phyloP scores from a whole-genome alignment of 768 basidiomycete genomes.

The Phallus indusiatus region DNA sequence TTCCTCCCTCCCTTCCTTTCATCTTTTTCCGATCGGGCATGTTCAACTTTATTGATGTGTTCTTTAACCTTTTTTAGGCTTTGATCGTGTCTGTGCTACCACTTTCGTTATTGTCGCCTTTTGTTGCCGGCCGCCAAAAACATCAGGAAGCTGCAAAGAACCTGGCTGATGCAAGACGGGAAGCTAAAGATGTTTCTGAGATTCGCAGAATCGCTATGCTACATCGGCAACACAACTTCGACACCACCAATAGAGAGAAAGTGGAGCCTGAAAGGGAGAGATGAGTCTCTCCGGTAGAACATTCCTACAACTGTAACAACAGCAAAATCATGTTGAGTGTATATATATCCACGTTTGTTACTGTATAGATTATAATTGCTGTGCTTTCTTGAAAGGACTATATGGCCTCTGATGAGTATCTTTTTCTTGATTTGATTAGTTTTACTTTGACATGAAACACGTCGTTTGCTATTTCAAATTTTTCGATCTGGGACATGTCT shows the following conservation, averaged over 20 bases:
- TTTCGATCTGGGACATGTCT: no score
- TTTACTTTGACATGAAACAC: no score
- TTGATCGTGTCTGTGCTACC: slow-evolving; percentile 27
- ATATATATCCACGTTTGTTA: no score
- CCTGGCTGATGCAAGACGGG: slow-evolving; percentile 47
- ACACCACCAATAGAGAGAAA: background rate
- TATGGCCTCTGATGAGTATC: no score
- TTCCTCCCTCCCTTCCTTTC: background rate
- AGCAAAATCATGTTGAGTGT: no score
- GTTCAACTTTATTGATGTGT: background rate
- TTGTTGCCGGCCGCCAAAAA: slow-evolving; percentile 29
- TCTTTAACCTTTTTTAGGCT: slow-evolving; percentile 18
- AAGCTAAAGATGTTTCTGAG: slow-evolving; percentile 45
- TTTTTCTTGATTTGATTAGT: no score
- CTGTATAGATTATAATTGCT: no score
- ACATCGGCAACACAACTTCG: background rate
- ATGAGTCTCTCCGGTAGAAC: no score
- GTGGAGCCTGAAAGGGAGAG: background rate
- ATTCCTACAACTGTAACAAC: no score
- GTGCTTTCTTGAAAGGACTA: no score
- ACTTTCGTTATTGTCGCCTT: slow-evolving; percentile 30
- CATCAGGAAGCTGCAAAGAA: slow-evolving; percentile 48
- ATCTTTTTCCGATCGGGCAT: slow-evolving; percentile 22
- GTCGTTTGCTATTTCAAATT: no score
- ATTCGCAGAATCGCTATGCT: slow-evolving; percentile 11